Percentiles rank a stretch among this genome's conserved stretches.
Conservation (phyloP, 345 rosid genomes). For the Bruguiera sexangula region DNA sequence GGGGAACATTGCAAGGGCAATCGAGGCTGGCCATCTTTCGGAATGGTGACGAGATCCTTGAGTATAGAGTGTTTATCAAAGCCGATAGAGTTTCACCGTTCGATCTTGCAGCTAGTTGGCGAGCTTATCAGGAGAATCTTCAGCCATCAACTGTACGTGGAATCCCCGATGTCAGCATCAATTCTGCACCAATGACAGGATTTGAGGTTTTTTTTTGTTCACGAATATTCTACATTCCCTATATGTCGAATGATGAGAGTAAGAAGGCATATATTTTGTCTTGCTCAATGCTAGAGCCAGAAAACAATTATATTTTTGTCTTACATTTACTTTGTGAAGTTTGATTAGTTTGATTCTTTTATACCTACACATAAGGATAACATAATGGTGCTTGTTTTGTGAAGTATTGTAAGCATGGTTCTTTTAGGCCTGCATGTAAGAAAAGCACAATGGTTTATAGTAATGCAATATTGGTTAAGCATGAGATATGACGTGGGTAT, state of each 20-base stretch:
- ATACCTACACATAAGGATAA: too few species aligned
- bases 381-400: too few species aligned
- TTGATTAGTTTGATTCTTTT: too few species aligned
- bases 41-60: constrained; percentile 72
- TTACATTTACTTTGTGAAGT: too few species aligned
- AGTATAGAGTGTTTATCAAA: constrained; percentile 68
- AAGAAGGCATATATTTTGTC: too few species aligned
- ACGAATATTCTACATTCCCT: neutral
- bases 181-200: constrained; percentile 51
- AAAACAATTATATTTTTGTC: too few species aligned
- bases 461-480: too few species aligned
- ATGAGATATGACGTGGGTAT: too few species aligned
- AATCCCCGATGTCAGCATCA: constrained; percentile 88
- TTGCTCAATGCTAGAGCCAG: too few species aligned
- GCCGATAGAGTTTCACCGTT: constrained; percentile 94
- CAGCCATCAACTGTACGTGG: constrained; percentile 94
- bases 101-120: constrained; percentile 99
- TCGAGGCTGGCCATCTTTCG: constrained; percentile 62
- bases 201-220: constrained; percentile 46
- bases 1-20: constrained; percentile 86
- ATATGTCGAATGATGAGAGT: neutral
- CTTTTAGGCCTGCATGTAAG: too few species aligned
- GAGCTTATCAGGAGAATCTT: constrained; percentile 88
- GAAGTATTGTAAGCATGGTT: too few species aligned
- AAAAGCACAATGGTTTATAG: too few species aligned